phyloP scores from a whole-genome alignment of 75 land plant genomes.

The Pinus taeda region DNA sequence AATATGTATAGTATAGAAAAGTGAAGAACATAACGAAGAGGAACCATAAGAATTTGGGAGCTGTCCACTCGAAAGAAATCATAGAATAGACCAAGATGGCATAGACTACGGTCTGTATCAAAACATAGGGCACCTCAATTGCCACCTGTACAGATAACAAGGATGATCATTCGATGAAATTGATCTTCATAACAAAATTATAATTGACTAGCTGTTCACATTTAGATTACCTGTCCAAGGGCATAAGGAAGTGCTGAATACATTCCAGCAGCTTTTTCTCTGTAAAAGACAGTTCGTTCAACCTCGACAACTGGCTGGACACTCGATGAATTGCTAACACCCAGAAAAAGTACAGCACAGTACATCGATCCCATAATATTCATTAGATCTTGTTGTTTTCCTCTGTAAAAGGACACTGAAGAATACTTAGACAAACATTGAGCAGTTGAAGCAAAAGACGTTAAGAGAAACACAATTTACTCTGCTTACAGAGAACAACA shows the following conservation, averaged over 20 bases:
- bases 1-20: conserved; percentile 79
- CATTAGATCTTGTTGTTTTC: conserved; percentile 48
- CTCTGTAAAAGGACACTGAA: conserved; percentile 61
- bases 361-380: conserved; percentile 85
- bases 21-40: conserved; percentile 68
- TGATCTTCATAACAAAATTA: neutral
- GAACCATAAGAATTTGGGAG: conserved; percentile 82
- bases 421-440: too few species aligned
- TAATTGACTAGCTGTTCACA: too few species aligned
- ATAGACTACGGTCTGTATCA: conserved; percentile 23
- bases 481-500: neutral
- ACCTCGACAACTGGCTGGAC: conserved; percentile 76
- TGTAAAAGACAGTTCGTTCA: conserved; percentile 81
- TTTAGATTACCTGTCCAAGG: conserved; percentile 65
- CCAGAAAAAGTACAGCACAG: conserved; percentile 70
- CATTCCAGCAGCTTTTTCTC: conserved; percentile 90
- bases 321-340: conserved; percentile 56
- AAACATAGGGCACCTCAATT: conserved; percentile 34
- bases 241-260: conserved; percentile 83
- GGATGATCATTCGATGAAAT: neutral
- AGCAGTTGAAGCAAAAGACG: neutral
- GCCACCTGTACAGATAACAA: conserved; percentile 19
- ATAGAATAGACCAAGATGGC: conserved; percentile 31
- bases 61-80: conserved; percentile 85
- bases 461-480: neutral